These are phyloP conservation scores for Neonectria magnoliae DNA, from an alignment of 2,329 filamentous ascomycete species.

Conservation along the genomic window DNA sequence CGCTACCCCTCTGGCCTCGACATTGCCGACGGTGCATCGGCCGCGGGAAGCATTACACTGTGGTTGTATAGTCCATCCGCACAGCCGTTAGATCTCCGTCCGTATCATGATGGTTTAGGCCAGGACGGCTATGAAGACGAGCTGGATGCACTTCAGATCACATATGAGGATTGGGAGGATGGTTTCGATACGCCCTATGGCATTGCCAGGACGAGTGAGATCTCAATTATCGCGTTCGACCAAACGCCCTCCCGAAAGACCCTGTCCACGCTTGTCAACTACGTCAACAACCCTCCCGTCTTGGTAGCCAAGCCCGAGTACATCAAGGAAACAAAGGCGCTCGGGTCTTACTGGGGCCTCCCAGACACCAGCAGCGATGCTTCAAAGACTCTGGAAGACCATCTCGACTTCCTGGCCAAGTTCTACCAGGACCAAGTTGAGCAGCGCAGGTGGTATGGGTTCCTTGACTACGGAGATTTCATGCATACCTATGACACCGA, in stretches of 20 bases:
- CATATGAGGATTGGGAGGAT: conserved; percentile 70
- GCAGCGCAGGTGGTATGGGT: conserved; percentile 70
- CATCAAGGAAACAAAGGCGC: conserved; percentile 61
- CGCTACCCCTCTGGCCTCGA: conserved; percentile 68
- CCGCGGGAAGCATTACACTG: conserved; percentile 63
- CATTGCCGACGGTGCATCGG: conserved; percentile 59
- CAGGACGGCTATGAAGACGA: conserved; percentile 66
- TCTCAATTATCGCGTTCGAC: conserved; percentile 63
- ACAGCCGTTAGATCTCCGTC: conserved; percentile 64
- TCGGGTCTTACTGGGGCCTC: conserved; percentile 65
- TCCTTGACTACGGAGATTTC: conserved; percentile 70
- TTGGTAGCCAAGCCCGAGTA: conserved; percentile 59
- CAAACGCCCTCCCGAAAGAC: conserved; percentile 60
- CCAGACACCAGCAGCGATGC: conserved; percentile 42
- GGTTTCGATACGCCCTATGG: conserved; percentile 67
- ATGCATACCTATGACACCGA: conserved; percentile 70
- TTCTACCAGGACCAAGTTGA: conserved; percentile 67
- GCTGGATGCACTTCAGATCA: conserved; percentile 69
- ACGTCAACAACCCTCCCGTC: conserved; percentile 63
- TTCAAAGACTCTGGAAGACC: conserved; percentile 55
- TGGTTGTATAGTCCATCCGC: conserved; percentile 70
- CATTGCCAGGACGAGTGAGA: conserved; percentile 66
- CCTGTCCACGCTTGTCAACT: conserved; percentile 54
- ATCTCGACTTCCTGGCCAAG: conserved; percentile 65
- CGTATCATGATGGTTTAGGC: conserved; percentile 67